phyloP scores from a whole-genome alignment of 108 stramenopile species.

The Thalassiosira profunda region DNA sequence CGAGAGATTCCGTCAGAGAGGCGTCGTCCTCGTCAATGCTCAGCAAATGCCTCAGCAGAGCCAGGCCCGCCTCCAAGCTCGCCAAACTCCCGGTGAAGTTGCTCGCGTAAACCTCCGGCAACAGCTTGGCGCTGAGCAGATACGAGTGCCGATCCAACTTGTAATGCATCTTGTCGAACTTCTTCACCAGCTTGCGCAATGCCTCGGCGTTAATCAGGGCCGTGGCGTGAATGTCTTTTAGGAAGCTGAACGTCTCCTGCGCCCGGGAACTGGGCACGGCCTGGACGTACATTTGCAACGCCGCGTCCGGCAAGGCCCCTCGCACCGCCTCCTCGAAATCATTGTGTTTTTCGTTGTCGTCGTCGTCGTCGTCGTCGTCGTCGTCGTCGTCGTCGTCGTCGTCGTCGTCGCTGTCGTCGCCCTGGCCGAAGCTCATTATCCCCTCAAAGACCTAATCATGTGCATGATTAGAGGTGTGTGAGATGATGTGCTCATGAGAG shows the following conservation, averaged over 20 bases:
- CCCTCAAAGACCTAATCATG: slow-evolving; percentile 48
- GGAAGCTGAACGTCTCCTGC: slow-evolving; percentile 48
- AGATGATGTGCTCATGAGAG: too few relatives aligned
- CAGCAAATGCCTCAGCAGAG: slow-evolving; percentile 34
- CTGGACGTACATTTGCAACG: slow-evolving; percentile 55
- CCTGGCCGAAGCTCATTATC: not conserved
- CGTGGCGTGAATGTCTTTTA: slow-evolving; percentile 58
- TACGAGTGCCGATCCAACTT: not conserved
- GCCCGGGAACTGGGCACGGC: slow-evolving; percentile 20
- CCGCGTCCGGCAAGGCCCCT: slow-evolving; percentile 68
- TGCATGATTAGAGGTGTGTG: too few relatives aligned
- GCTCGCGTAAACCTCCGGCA: slow-evolving; percentile 44
- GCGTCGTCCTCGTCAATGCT: slow-evolving; percentile 41
- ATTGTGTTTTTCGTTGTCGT: not conserved
- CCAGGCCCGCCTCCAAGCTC: slow-evolving; percentile 38
- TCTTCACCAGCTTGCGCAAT: slow-evolving; percentile 46
- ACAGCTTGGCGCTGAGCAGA: slow-evolving; percentile 17
- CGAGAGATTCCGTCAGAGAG: too few relatives aligned
- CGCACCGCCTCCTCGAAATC: slow-evolving; percentile 43
- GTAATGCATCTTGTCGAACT: slow-evolving; percentile 47
- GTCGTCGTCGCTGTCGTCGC: not conserved
- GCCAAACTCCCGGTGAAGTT: slow-evolving; percentile 46
- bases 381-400: not conserved
- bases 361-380: not conserved
- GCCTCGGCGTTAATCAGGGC: slow-evolving; percentile 53